Base-by-base conservation (phyloP, 208 protist genomes). In the Acanthamoeba castellanii region DNA sequence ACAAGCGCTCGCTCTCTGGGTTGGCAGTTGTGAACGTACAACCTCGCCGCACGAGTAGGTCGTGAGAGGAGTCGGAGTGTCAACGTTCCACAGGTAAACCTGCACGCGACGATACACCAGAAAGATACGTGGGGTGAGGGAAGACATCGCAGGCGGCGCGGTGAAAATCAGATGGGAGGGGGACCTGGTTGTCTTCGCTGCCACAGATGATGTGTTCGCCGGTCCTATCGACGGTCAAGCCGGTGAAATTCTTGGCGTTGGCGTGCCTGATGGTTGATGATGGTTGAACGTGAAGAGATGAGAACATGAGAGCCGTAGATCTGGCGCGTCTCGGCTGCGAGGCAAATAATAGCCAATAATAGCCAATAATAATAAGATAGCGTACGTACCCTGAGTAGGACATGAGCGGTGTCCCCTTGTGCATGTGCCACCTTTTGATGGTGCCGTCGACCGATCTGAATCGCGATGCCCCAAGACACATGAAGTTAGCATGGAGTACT, bases 161-260 rank as follows among this genome's bases (percentile, higher is more conserved):
- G 11, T 22, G 9, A 22, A 6, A 72, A 72, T 16, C 64, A 72
- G 64, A 22, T 72, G 27, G 18, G 13, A 76, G 25, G 59, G 16
- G 55, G 18, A 5, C 70, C 45, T 84, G 34, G 74, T 84, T 84
- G 20, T 84, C 74, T 34, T 84, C 74, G 45, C 74, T 84, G 42
- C 74, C 74, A 37, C 74, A 84, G 74, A 52, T 52, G 42, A 84
- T 52, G 45, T 55, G 74, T 25, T 52, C 74, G n/a, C 45, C 74
- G 3, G 66, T 74, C n/a, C 30, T 30, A n/a, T 52, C 74, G 6
- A 37, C 32, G 1, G 74, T 52, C n/a, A 84, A 27, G 74, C 74
- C 74, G 20, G 74, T 84, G 74, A 84, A 84, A 25, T 84, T 84
- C 42, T 55, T 84, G n/a, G 22, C 9, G 74, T 84, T 84, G 37